phyloP scores from a whole-genome alignment of 2,329 filamentous ascomycete species.

The Epichloe sylvatica region DNA sequence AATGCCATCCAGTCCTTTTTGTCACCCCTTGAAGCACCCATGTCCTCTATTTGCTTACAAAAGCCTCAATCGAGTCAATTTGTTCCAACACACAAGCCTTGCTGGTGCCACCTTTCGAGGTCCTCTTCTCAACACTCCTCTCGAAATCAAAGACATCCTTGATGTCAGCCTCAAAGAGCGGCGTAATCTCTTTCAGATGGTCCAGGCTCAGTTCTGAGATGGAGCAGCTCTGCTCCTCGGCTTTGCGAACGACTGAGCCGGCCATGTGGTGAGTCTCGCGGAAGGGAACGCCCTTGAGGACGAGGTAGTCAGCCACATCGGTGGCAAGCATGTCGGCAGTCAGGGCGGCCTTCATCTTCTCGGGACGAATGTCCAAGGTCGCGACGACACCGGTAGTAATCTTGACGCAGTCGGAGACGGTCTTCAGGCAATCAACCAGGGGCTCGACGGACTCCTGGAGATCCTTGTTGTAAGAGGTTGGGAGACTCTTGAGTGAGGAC shows the following conservation, averaged over 20 bases:
- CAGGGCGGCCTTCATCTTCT: conserved; percentile 5
- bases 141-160: conserved; percentile 7
- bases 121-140: conserved; percentile 6
- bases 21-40: no score
- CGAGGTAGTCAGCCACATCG: conserved; percentile 8
- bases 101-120: conserved; percentile 5
- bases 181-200: conserved; percentile 3
- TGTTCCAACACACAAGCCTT: conserved; percentile 4
- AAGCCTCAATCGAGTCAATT: not conserved
- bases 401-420: conserved; percentile 1
- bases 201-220: conserved; percentile 5
- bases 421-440: conserved; percentile 1
- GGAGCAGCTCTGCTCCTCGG: conserved; percentile 4
- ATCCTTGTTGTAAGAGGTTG: conserved; percentile 4
- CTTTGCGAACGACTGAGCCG: conserved; percentile 4
- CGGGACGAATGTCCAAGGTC: conserved; percentile 1
- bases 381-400: not conserved
- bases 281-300: conserved; percentile 6
- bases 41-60: not conserved
- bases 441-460: not conserved
- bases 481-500: conserved; percentile 2
- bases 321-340: conserved; percentile 8
- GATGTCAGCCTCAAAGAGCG: conserved; percentile 5
- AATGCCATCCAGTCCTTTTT: no score
- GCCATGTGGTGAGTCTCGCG: conserved; percentile 8